Evolutionary conservation across 2,329 filamentous ascomycete genomes (phyloP), one percentile per base, ranked within the genome.

Genomic region (Xenoacremonium recifei): DNA sequence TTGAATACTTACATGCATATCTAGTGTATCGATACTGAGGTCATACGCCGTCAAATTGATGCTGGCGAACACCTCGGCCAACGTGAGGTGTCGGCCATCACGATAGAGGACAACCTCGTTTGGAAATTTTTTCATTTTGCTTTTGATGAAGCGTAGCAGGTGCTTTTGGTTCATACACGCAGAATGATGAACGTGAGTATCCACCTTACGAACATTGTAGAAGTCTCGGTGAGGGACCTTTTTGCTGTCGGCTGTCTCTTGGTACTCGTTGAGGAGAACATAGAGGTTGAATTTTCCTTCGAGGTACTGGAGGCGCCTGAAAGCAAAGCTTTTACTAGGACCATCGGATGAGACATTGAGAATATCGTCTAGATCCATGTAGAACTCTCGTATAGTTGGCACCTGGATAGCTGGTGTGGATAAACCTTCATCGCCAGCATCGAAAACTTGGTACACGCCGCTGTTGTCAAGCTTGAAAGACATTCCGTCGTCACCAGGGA

Each of bases 141-240:
- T 96, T 70, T 99, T 99, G 73, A 99, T 99, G 68, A 99, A 99
- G 40, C 93, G 89, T 47, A 99, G 73, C 43, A 99, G 71, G 76
- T 99, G 93, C 69, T 99, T 99, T 67, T 99, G 93, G 62, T 99
- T 99, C 93, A 99, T 99, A 65, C 93, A 99, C 18, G 93, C 93
- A 13, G 93, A 99, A 66, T 99, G 93, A 63, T 99, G 93, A 55
- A 99, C 93, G 76, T 99, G 93, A 7, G 93, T 99, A 62, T 99
- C 93, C 37, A 99, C 93, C 66, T 99, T 99, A 62, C 93, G 81
- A 36, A 99, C 93, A 61, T 99, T 99, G 73, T 99, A 99, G 62
- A 99, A 99, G 67, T 99, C 93, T 71, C 93, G 84, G 67, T 99
- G 93, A 3, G 93, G 93, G 40, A 97, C 93, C 57, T 88, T 92